Conservation (phyloP, 805 yeast genomes). For the Wickerhamiella qilinensis region DNA sequence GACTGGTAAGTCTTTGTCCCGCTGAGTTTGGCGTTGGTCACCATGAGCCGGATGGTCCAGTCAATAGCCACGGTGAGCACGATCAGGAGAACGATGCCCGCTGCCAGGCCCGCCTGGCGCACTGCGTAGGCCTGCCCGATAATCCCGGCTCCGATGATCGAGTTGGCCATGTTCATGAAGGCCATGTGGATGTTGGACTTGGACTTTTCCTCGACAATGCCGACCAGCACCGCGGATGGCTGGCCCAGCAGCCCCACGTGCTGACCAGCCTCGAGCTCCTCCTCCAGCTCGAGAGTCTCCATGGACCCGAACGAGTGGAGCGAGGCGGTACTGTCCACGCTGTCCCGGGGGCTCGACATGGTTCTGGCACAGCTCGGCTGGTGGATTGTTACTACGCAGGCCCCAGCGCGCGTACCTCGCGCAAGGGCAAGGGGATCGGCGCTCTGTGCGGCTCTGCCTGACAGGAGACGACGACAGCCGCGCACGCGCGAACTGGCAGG, state of each 20-base stretch:
- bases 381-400: no score
- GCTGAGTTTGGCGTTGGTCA: slow-evolving; percentile 63
- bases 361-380: no score
- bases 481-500: no score
- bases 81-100: slow-evolving; percentile 49
- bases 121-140: slow-evolving; percentile 89
- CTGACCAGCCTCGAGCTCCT: background rate
- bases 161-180: slow-evolving; percentile 93
- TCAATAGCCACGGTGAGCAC: slow-evolving; percentile 58
- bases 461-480: no score
- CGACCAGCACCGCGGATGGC: slow-evolving; percentile 11
- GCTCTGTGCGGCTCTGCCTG: no score
- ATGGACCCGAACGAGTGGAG: slow-evolving; percentile 1
- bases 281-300: slow-evolving; percentile 5
- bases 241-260: slow-evolving; percentile 14
- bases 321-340: background rate
- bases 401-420: no score
- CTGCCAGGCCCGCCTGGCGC: slow-evolving; percentile 58
- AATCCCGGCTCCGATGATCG: slow-evolving; percentile 89
- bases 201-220: slow-evolving; percentile 11
- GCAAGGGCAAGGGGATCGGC: no score
- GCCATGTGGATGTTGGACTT: slow-evolving; percentile 66
- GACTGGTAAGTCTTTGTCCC: slow-evolving; percentile 72
- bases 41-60: slow-evolving; percentile 69
- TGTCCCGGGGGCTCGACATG: no score